Conservation (phyloP, 2,329 filamentous ascomycete species). For the Lachnellula arida region DNA sequence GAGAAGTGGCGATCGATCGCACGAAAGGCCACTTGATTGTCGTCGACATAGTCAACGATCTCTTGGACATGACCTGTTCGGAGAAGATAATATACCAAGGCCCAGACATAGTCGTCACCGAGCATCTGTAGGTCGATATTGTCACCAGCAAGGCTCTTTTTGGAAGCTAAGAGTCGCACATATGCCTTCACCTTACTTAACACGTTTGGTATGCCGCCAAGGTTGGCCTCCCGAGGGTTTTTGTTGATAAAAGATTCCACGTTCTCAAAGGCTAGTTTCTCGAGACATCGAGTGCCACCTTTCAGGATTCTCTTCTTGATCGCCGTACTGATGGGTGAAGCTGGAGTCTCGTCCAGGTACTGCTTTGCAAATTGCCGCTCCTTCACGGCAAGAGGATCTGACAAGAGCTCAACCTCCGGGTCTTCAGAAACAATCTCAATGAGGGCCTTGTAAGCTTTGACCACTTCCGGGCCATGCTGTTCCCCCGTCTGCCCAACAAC, state of each 20-base stretch:
- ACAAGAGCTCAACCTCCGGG: conserved; percentile 50
- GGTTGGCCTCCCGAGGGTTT: conserved; percentile 81
- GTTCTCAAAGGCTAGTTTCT: conserved; percentile 73
- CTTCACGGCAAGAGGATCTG: conserved; percentile 60
- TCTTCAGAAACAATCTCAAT: conserved; percentile 74
- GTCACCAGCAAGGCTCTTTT: conserved; percentile 81
- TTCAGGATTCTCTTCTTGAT: conserved; percentile 76
- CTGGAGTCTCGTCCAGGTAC: conserved; percentile 71
- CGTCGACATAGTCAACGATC: conserved; percentile 79
- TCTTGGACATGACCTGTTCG: conserved; percentile 80
- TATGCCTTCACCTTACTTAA: conserved; percentile 91
- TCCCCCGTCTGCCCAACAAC: conserved; percentile 68
- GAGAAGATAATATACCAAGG: conserved; percentile 86
- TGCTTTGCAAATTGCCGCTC: conserved; percentile 72
- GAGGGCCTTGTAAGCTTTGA: conserved; percentile 78
- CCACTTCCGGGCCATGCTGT: conserved; percentile 66
- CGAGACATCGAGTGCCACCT: conserved; percentile 74
- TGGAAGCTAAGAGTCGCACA: conserved; percentile 71
- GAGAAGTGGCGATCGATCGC: conserved; percentile 88
- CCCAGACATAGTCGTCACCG: conserved; percentile 84
- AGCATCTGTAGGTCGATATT: conserved; percentile 75
- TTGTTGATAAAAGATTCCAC: conserved; percentile 74
- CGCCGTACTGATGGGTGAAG: conserved; percentile 56
- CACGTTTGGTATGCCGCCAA: conserved; percentile 83
- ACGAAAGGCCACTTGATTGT: conserved; percentile 74